Conservation (phyloP, 225 moss, liverwort and hornwort genomes). For the Bryum argenteum region DNA sequence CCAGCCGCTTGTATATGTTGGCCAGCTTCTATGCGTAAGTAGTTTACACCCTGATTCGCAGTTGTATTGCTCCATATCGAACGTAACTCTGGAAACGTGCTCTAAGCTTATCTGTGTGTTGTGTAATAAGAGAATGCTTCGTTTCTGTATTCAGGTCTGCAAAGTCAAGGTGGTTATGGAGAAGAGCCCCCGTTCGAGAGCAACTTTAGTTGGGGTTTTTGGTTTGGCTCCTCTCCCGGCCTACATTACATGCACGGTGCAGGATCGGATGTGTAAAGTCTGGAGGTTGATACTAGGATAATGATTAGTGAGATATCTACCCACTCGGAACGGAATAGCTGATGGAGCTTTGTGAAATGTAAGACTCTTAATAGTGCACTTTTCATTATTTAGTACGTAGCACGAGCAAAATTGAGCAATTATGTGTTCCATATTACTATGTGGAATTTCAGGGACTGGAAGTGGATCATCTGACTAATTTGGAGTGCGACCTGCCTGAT, state of each 20-base stretch:
- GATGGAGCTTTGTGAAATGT: slow-evolving; percentile 37
- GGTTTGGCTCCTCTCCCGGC: slow-evolving; percentile 75
- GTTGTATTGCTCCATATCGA: not conserved
- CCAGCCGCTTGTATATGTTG: slow-evolving; percentile 65
- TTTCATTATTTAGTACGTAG: slow-evolving; percentile 11
- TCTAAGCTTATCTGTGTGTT: slow-evolving; percentile 1
- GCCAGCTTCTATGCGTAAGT: slow-evolving; percentile 78
- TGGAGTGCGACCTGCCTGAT: slow-evolving; percentile 33
- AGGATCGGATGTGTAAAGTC: slow-evolving; percentile 35
- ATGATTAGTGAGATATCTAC: slow-evolving; percentile 36
- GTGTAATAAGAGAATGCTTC: slow-evolving; percentile 7
- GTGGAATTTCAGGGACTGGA: slow-evolving; percentile 40
- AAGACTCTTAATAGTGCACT: slow-evolving; percentile 30
- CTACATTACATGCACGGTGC: slow-evolving; percentile 75
- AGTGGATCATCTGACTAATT: slow-evolving; percentile 31
- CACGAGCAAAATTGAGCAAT: slow-evolving; percentile 21
- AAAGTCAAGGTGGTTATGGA: slow-evolving; percentile 56
- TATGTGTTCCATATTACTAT: slow-evolving; percentile 25
- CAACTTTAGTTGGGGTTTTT: slow-evolving; percentile 66
- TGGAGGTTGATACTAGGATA: slow-evolving; percentile 30
- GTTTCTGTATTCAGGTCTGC: slow-evolving; percentile 50
- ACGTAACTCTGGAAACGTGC: too few species aligned
- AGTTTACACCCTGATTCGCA: slow-evolving; percentile 9
- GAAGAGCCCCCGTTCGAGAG: slow-evolving; percentile 69
- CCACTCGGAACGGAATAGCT: slow-evolving; percentile 29